Conservation (phyloP, 2,329 filamentous ascomycete species). For the Aspergillus piperis region DNA sequence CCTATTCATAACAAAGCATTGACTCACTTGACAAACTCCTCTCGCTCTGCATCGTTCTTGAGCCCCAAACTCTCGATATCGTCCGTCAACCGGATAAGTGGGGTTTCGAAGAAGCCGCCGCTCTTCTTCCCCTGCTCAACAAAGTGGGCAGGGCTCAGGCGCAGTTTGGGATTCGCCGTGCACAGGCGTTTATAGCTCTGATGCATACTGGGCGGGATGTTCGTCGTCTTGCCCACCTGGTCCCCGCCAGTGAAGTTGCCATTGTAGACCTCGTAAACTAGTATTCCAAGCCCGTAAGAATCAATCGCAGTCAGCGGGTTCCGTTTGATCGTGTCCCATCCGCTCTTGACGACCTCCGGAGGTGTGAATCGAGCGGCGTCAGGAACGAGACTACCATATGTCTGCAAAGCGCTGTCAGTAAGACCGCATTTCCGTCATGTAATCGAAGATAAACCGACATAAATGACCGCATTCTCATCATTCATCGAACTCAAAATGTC, state of each 20-base stretch:
- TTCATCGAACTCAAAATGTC: slow-evolving; percentile 93
- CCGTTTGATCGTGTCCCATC: slow-evolving; percentile 90
- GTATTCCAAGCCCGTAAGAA: slow-evolving; percentile 78
- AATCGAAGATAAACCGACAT: slow-evolving; percentile 52
- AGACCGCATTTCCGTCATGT: background rate
- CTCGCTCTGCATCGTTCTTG: slow-evolving; percentile 80
- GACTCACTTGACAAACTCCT: slow-evolving; percentile 73
- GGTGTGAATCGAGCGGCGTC: slow-evolving; percentile 82
- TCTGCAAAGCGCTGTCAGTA: slow-evolving; percentile 52
- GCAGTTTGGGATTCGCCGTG: slow-evolving; percentile 84
- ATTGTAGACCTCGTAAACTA: slow-evolving; percentile 92
- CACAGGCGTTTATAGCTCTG: slow-evolving; percentile 86
- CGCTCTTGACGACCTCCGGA: slow-evolving; percentile 79
- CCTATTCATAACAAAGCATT: background rate
- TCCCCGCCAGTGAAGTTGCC: slow-evolving; percentile 74
- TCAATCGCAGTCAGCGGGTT: slow-evolving; percentile 80
- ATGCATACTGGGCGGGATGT: slow-evolving; percentile 84
- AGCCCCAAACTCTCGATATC: slow-evolving; percentile 90
- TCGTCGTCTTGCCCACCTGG: slow-evolving; percentile 81
- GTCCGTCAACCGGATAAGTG: slow-evolving; percentile 87
- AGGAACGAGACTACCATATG: slow-evolving; percentile 81
- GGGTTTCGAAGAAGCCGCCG: slow-evolving; percentile 88
- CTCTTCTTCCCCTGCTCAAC: slow-evolving; percentile 81
- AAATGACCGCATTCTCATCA: slow-evolving; percentile 91
- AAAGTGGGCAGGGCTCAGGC: slow-evolving; percentile 81